Base-by-base conservation (phyloP, 768 basidiomycete species). In the Botryobasidium botryosum region DNA sequence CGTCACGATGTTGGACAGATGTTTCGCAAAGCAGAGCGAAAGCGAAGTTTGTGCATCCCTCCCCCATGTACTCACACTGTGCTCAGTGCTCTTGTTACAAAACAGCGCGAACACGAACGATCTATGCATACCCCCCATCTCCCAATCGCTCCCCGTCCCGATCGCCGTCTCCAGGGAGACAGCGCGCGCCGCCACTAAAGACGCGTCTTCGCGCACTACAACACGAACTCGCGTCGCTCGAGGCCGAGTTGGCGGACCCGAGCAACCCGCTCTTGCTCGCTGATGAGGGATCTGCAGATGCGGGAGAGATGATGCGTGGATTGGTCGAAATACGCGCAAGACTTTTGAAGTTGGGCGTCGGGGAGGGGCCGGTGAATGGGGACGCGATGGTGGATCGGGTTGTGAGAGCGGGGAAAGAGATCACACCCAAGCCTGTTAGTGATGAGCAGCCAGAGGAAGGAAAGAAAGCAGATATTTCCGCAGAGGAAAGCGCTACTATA, bases 171-270 rank as follows among this genome's bases (percentile, higher is more conserved):
- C 63, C 66, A 6, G 54, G 50, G 25, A 62, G 60, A 1, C 63
- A 58, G 29, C 56, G 59, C 31, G 51, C 53, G 12, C 55, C 61
- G 2, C 49, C 62, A 5, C 52, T 63, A 0, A 53, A 56, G 28
- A 36, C 51, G 71, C 69, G 79, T 26, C 59, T 88, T 18, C 70
- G 71, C 6, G 59, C 64, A 2, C 66, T 99, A 6, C 81, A 87
- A 49, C 68, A 70, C 2, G 92, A 99, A 55, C 66, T 96, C 1
- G 60, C 70, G 0, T 69, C 84, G 24, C 68, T 99, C 3, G 92
- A 99, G 58, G 58, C 64, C 1, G 85, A 91, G 55, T 66, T 91
- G n/a, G 68, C 76, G 0, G 81, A 86, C 52, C 83, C 82, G 7
- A 71, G 82, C 3, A 85, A 79, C 56, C 78, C 79, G 13, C 62